Base-by-base conservation (phyloP, 768 basidiomycete genomes). In the Leccinum boreale region DNA sequence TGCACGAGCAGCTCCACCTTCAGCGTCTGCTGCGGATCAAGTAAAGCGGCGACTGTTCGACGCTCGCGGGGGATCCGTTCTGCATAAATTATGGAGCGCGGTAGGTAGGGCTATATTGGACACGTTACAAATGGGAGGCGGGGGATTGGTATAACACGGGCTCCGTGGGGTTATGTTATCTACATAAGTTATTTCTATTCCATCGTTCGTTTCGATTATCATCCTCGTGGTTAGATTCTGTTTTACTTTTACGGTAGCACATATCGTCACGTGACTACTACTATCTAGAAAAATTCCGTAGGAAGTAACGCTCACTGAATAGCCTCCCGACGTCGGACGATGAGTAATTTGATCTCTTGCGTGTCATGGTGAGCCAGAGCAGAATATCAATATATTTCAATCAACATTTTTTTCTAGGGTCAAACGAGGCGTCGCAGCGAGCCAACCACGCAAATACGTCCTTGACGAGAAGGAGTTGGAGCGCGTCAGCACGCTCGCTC, bases 391-490 rank as follows among this genome's bases (percentile, higher is more conserved):
- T 17, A 3, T 11, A 19, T 10, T 15, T 42, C 12, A 29, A 21
- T 53, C 57, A 36, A 57, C 39, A 50, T 17, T 4, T 12, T 56
- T 60, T 58, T 15, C 4, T 31, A 86, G 85, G 93, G 89, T 97
- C 26, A 85, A 85, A 61, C 82, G 90, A 53, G 95, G 97, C 9
- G 83, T 85, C 17, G 78, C 95, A 3, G 77, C 79, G 3, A 80
- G 79, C 48, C 81, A 94, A 62, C 96, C 97, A 2, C 74, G 78
- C 67, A 93, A 90, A 77, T 98, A 98, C 73, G 81, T 89, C 52
- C 85, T 98, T 29, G 93, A 97, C 67, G 92, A 95, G 67, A 76
- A 83, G 52, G 97, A 99, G 73, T 79, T 98, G 12, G 85, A 89
- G 67, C 85, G 97, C 24, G 92, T 98, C 51, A 93, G 92, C 63